These are phyloP conservation scores for Fusarium multiceps DNA, from an alignment of 2,329 filamentous ascomycete genomes.

Conservation along the genomic window DNA sequence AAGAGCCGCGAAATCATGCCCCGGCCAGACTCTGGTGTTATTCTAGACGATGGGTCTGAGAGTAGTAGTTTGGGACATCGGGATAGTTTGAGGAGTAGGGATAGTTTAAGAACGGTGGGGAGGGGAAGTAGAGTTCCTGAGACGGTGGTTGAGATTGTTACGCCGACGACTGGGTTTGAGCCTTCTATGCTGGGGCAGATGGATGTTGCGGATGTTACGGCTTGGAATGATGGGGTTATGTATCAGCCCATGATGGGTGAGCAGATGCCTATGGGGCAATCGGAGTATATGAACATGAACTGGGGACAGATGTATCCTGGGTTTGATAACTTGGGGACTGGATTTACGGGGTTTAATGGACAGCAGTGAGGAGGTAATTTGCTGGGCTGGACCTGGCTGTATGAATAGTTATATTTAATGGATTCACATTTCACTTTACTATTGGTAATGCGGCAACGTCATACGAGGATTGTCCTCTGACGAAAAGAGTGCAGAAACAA, in stretches of 20 bases:
- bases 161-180: no score
- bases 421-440: rapidly evolving
- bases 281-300: conserved; percentile 40
- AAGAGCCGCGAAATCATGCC: conserved; percentile 45
- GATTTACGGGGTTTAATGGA: conserved; percentile 44
- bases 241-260: conserved; percentile 42
- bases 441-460: no score
- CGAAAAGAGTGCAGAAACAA: no score
- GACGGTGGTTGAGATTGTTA: conserved; percentile 29
- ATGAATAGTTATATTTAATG: conserved; percentile 24
- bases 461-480: no score
- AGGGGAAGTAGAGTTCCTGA: conserved; percentile 44
- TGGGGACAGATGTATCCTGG: conserved; percentile 46
- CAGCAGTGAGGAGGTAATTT: conserved; percentile 24
- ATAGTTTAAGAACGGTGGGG: conserved; percentile 8
- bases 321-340: conserved; percentile 38
- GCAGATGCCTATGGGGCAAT: conserved; percentile 42
- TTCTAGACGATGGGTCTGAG: conserved; percentile 54
- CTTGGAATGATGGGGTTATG: conserved; percentile 47
- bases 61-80: conserved; percentile 49
- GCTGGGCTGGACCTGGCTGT: conserved; percentile 35
- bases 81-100: conserved; percentile 50
- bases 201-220: conserved; percentile 42
- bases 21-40: conserved; percentile 54
- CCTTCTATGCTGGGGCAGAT: conserved; percentile 27